Evolutionary conservation across 305 asterid genomes (phyloP).

Genomic region (Fraxinus albicans): DNA sequence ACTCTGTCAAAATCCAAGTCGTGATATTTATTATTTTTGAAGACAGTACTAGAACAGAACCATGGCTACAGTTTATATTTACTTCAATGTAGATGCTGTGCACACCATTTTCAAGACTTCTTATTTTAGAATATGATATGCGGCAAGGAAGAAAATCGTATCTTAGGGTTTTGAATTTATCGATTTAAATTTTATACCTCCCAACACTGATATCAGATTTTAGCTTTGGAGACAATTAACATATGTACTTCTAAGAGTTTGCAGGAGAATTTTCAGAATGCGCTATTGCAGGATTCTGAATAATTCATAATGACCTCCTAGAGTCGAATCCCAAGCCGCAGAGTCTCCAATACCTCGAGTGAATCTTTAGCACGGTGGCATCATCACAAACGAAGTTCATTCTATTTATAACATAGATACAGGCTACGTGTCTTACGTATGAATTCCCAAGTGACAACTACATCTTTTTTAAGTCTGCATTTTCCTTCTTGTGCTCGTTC

Average conservation of each 20-base stretch:
- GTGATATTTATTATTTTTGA: not conserved
- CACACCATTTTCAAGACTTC: not conserved
- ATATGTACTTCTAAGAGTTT: not conserved
- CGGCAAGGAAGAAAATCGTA: not conserved
- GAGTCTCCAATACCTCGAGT: not conserved
- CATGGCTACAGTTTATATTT: not conserved
- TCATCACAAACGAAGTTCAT: not conserved
- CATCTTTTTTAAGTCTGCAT: not conserved
- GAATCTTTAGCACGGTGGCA: not conserved
- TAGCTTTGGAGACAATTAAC: not conserved
- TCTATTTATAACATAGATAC: not conserved
- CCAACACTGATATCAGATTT: not conserved
- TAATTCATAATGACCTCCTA: not conserved
- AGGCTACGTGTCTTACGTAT: not conserved
- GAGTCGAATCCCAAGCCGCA: not conserved
- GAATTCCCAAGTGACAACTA: not conserved
- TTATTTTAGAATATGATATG: not conserved
- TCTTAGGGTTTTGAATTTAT: not conserved
- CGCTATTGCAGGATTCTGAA: not conserved
- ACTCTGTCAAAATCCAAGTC: not conserved
- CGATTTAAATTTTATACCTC: not conserved
- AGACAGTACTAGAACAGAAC: not conserved
- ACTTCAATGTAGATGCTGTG: not conserved
- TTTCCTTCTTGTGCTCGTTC: not conserved
- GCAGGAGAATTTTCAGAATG: not conserved